Evolutionary conservation across 805 yeast genomes (phyloP), one percentile per base, ranked within the genome.

Genomic region (Saccharomycopsis guyanensis): DNA sequence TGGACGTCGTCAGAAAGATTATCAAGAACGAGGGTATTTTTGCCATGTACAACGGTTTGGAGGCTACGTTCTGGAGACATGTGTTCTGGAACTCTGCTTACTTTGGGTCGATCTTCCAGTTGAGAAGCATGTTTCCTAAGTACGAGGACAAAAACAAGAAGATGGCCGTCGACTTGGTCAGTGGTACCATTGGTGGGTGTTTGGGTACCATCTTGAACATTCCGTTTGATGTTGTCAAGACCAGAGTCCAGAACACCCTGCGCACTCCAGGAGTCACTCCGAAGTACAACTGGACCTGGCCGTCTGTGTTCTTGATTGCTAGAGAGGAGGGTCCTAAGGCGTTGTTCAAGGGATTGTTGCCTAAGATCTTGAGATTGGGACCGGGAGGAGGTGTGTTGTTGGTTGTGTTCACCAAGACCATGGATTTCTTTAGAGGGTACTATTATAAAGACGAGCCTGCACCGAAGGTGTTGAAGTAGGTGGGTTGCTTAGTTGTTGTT

Each of bases 301-400:
- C 96, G 35, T 76, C 94, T 2, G 68, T 93, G 49, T 61, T 72
- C 37, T 72, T 80, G 16, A 86, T 93, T 20, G 78, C 80, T 58
- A 78, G 71, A 62, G 97, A 91, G 67, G 99, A 93, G 73, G 98
- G 99, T 25, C 76, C 87, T 57, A 71, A 68, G 41, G 96, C 97
- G 5, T 75, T 93, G 49, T 91, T 89, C 68, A 91, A 89, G 70
- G 98, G 98, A 35, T 91, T 93, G 76, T 63, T 89, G 54, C 99
- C 99, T 56, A 93, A 93, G 73, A 97, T 93, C 10, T 73, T 93
- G 61, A 82, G 99, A 76, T 74, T 93, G 56, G 98, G 97, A 40
- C 98, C 99, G 51, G 99, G 99, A 61, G 99, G 99, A 65, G 99
- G 99, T 72, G 88, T 93, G 56, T 71, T 93, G 60, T 75, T 93